Evolutionary conservation across 1,284 basidiomycete species (phyloP).

Genomic region (Bjerkandera adusta): DNA sequence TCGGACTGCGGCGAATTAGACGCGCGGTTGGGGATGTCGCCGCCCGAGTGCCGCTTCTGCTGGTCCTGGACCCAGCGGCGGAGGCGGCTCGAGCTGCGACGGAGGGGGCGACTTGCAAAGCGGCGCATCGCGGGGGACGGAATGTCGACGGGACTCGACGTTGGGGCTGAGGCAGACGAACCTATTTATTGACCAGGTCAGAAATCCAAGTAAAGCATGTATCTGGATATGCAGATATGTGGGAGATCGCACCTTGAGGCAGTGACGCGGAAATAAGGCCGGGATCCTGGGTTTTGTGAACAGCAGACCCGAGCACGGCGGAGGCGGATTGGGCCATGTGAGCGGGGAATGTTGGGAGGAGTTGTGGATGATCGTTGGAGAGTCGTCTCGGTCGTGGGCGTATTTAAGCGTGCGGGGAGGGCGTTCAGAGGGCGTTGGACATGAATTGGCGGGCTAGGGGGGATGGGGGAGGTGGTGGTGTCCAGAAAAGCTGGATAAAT

Average conservation of each 20-base stretch:
- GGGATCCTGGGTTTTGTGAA: constrained; percentile 1
- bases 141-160: constrained; percentile 15
- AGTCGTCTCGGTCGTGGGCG: constrained; percentile 14
- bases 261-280: constrained; percentile 1
- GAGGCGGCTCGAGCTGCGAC: constrained; percentile 56
- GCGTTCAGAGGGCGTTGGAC: constrained; percentile 2
- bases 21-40: constrained; percentile 5
- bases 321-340: neutral
- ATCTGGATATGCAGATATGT: neutral
- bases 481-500: constrained; percentile 5
- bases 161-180: too few species aligned
- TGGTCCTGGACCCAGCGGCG: constrained; percentile 71
- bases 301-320: constrained; percentile 1
- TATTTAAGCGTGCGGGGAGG: neutral
- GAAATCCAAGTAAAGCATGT: neutral
- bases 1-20: too few species aligned
- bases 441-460: neutral
- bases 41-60: constrained; percentile 28
- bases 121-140: constrained; percentile 17
- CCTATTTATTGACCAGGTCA: constrained; percentile 1
- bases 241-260: too few species aligned
- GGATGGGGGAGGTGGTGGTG: constrained; percentile 7
- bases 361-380: constrained; percentile 4
- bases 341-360: neutral
- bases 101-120: constrained; percentile 23